phyloP scores from a whole-genome alignment of 257 asterid genomes.

The Ilex asprella region DNA sequence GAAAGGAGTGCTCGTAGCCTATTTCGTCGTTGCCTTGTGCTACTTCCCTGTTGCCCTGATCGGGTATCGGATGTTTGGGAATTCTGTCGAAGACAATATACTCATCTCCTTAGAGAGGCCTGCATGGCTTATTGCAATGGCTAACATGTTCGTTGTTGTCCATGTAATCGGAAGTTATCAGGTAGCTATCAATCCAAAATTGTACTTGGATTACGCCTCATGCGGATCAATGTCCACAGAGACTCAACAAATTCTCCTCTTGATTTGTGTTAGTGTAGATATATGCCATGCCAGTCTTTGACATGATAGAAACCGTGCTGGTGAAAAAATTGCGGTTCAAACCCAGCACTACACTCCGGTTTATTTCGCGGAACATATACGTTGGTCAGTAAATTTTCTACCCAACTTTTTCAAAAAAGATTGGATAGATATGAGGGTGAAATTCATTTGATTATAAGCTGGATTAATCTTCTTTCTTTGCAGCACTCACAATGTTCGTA shows the following conservation, averaged over 20 bases:
- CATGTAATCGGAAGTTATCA: slow-evolving; percentile 30
- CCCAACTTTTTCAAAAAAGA: neutral
- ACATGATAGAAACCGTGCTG: slow-evolving; percentile 39
- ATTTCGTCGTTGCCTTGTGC: slow-evolving; percentile 28
- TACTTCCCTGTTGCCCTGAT: slow-evolving; percentile 37
- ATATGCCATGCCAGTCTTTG: slow-evolving; percentile 42
- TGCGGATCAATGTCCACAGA: no score
- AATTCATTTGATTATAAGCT: no score
- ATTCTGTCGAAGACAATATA: slow-evolving; percentile 26
- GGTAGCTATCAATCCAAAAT: slow-evolving; percentile 3
- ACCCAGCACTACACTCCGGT: slow-evolving; percentile 31
- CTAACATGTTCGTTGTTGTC: slow-evolving; percentile 31
- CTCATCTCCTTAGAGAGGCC: slow-evolving; percentile 34
- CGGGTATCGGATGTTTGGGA: slow-evolving; percentile 26
- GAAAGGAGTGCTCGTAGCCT: slow-evolving; percentile 36
- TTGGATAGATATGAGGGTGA: no score
- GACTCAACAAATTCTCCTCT: no score
- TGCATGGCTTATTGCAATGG: slow-evolving; percentile 31
- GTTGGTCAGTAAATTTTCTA: slow-evolving; percentile 25
- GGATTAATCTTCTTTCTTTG: neutral
- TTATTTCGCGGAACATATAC: slow-evolving; percentile 23
- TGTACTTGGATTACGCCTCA: no score
- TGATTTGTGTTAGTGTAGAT: slow-evolving; percentile 10
- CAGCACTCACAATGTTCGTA: slow-evolving; percentile 27
- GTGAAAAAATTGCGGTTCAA: slow-evolving; percentile 31